Percentiles rank a stretch among this genome's conserved stretches.
These are phyloP conservation scores for Serpula lacrymans DNA, from an alignment of 768 basidiomycete species.

Conservation along the genomic window DNA sequence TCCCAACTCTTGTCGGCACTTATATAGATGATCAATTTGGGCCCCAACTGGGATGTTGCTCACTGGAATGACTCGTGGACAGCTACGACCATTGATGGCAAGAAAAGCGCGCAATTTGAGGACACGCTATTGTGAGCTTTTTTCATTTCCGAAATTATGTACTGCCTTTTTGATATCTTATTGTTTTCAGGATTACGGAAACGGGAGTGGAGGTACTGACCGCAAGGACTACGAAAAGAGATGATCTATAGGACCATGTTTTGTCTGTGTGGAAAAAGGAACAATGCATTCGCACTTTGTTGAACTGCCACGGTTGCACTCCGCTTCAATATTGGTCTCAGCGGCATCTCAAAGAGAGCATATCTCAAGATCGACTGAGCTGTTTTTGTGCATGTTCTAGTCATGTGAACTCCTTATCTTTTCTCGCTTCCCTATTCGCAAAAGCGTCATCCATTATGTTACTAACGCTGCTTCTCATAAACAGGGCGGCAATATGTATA, in stretches of 20 bases:
- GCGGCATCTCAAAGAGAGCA: constrained; percentile 23
- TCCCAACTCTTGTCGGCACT: constrained; percentile 2
- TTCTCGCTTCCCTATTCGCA: constrained; percentile 21
- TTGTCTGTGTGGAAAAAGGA: no score
- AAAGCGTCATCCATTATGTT: constrained; percentile 20
- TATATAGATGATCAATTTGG: constrained; percentile 87
- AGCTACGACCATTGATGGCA: constrained; percentile 88
- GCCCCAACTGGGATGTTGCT: constrained; percentile 67
- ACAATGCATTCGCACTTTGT: constrained; percentile 16
- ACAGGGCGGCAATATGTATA: constrained; percentile 23
- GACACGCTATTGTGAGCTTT: constrained; percentile 84
- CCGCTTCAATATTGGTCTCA: constrained; percentile 18
- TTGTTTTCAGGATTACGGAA: constrained; percentile 72
- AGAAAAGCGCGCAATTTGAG: constrained; percentile 93
- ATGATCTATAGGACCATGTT: constrained; percentile 16
- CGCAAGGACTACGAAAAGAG: constrained; percentile 42
- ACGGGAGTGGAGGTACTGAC: constrained; percentile 88
- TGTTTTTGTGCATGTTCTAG: constrained; percentile 10
- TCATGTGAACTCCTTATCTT: constrained; percentile 30
- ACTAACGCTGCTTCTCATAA: constrained; percentile 25
- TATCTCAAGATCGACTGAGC: constrained; percentile 12
- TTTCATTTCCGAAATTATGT: constrained; percentile 5
- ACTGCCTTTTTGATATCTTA: constrained; percentile 13
- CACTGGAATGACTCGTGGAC: constrained; percentile 99
- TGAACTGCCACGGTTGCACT: constrained; percentile 12